A percentile compares a stretch with the other conserved stretches of the same genome.
Evolutionary conservation across 805 yeast species (phyloP).

Genomic region (Candida pini): DNA sequence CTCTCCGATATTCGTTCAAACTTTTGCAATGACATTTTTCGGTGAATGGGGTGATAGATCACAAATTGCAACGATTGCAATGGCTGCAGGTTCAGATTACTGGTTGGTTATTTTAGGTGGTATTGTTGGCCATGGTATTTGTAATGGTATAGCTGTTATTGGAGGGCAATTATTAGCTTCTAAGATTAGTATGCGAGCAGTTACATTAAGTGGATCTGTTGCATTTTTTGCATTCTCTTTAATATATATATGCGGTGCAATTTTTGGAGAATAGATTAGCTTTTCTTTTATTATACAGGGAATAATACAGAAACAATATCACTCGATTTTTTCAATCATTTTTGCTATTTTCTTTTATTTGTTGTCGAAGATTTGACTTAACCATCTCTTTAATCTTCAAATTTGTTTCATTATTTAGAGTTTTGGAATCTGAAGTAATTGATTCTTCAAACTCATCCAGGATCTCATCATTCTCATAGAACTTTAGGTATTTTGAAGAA

Average conservation of each 20-base stretch:
- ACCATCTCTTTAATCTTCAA: conserved; percentile 33
- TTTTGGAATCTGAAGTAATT: conserved; percentile 32
- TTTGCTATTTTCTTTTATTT: not conserved
- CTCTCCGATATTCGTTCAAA: conserved; percentile 91
- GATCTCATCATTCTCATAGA: conserved; percentile 7
- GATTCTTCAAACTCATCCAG: conserved; percentile 30
- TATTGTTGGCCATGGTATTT: conserved; percentile 78
- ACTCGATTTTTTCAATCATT: not conserved
- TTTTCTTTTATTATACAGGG: too few species aligned
- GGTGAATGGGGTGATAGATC: conserved; percentile 99
- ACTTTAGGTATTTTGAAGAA: too few species aligned
- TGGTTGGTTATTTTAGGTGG: conserved; percentile 89
- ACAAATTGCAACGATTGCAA: conserved; percentile 95
- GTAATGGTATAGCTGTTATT: conserved; percentile 82
- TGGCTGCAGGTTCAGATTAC: conserved; percentile 96
- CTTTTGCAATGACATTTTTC: conserved; percentile 89
- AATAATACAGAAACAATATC: conserved; percentile 1
- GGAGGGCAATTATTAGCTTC: conserved; percentile 92
- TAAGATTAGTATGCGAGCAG: conserved; percentile 83
- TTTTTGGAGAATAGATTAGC: too few species aligned
- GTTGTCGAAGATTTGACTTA: conserved; percentile 26
- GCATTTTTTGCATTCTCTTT: conserved; percentile 83
- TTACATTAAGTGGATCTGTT: conserved; percentile 84
- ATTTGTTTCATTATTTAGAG: conserved; percentile 38
- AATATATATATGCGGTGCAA: too few species aligned